Base-by-base conservation (phyloP, 1,284 basidiomycete species). In the Cerioporus squamosus region DNA sequence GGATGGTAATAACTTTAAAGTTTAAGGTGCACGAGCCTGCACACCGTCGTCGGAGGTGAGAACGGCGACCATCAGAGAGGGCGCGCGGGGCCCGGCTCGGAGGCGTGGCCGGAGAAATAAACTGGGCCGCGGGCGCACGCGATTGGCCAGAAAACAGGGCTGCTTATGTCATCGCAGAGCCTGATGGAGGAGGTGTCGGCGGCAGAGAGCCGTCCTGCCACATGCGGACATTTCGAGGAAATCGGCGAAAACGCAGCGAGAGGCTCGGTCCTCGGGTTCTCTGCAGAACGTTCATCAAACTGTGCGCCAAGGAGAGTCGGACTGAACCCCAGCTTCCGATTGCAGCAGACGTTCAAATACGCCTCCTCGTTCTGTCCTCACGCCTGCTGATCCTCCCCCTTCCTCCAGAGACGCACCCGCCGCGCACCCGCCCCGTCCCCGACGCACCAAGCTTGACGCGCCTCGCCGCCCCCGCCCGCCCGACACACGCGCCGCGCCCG, bases 321-420 rank as follows among this genome's bases (percentile, higher is more conserved):
- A 42, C 36, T 53, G 24, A 14, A 38, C 44, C 46, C 55, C 46
- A 44, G 42, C 50, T 55, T 38, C 60, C 58, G 48, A 33, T 44
- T 60, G 44, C 39, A 47, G 48, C 51, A 44, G 26, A 47, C 57
- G 57, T 62, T 64, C 63, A 64, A 64, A 64, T 64, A 64, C 60
- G 50, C 49, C 44, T 49, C 52, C 48, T 40, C 56, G 43, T 40
- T 45, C 40, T 18, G 48, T 53, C 49, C 44, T 55, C 60, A 45
- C 56, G 55, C 51, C 59, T 55, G 63, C 57, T 64, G 63, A 64
- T 64, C 62, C 53, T 43, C 56, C 51, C 49, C 53, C 36, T 47
- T 39, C 44, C 57, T 50, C 52, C 43, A 36, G 23, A 36, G 49
- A 18, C 43, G 24, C 44, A 29, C 38, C 53, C 52, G 38, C 40